Base-by-base conservation (phyloP, 23 red algal species). In the Agarophyton chilense region DNA sequence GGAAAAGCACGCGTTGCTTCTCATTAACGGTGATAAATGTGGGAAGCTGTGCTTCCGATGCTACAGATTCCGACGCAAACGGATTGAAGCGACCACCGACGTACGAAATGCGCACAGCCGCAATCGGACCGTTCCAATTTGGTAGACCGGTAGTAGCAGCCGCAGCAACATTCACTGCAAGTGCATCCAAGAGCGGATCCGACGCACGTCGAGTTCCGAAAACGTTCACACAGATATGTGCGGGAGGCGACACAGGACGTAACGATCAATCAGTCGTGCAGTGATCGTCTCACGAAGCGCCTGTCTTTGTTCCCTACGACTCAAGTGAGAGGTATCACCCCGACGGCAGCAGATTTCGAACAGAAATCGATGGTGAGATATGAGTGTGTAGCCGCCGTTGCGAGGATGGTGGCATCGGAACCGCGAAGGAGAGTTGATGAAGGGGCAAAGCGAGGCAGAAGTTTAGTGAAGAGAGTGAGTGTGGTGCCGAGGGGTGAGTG, bases 231-330 rank as follows among this genome's bases (percentile, higher is more conserved):
- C 84, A 81, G n/a, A 98, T n/a, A 21, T 90, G 90, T 31, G 90
- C 80, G n/a, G 51, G 39, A 16, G 80, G 54, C 14, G 57, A 45
- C 34, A 56, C 36, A 44, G 95, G 95, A 34, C 95, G 86, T 18
- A 98, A 78, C 95, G 91, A 77, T 98, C 95, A 40, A 98, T 91
- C 13, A 94, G 87, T 54, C 95, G 90, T 0, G 95, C 83, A 22
- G 82, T 78, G 24, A 94, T 34, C 78, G 87, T 88, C 86, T 98
- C 95, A 6, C 72, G 64, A 25, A 86, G 61, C 0, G 84, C 81
- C 16, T 88, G 82, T 42, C 79, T 72, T 36, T 53, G 77, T 45
- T 98, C 95, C 0, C 90, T 87, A 24, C 95, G 91, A 40, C 49
- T 77, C 78, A 98, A 25, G 95, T 87, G 47, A 60, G 58, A 16